Conservation (phyloP, 352 stramenopile genomes). For the Phytopythium helicoides region DNA sequence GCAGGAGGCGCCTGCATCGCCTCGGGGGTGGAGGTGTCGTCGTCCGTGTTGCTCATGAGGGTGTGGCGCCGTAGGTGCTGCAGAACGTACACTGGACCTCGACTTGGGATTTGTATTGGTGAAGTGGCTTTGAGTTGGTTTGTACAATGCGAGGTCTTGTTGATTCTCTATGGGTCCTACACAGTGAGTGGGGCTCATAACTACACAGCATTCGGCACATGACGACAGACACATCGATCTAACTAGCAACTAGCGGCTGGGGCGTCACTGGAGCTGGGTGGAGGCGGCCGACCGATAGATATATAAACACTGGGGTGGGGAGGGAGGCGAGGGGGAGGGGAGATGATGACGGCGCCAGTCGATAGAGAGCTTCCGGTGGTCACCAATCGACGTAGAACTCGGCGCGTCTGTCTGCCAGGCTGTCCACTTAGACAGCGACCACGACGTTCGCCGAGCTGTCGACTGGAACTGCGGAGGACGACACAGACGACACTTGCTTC, state of each 20-base stretch:
- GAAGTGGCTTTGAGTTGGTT: neutral
- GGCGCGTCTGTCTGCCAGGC: neutral
- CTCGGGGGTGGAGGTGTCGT: neutral
- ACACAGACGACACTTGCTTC: neutral
- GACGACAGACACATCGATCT: neutral
- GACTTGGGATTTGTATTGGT: neutral
- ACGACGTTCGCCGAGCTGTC: slow-evolving; percentile 3
- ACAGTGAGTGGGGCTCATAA: slow-evolving; percentile 6
- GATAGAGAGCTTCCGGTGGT: neutral
- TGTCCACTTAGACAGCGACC: slow-evolving; percentile 1
- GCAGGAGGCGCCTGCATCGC: neutral
- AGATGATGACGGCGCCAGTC: neutral
- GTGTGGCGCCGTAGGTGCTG: no score
- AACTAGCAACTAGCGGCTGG: neutral
- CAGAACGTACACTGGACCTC: no score
- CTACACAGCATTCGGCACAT: neutral
- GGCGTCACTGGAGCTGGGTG: neutral
- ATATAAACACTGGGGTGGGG: slow-evolving; percentile 2
- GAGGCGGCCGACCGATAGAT: slow-evolving; percentile 3
- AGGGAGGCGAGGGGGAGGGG: neutral
- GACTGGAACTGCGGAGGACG: neutral
- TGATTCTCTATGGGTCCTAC: slow-evolving; percentile 2
- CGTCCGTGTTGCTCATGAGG: no score
- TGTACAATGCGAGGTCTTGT: neutral
- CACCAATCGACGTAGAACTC: neutral